These are phyloP conservation scores for Rhododendron williamsianum DNA, from an alignment of 148 eudicot species.

Conservation along the genomic window DNA sequence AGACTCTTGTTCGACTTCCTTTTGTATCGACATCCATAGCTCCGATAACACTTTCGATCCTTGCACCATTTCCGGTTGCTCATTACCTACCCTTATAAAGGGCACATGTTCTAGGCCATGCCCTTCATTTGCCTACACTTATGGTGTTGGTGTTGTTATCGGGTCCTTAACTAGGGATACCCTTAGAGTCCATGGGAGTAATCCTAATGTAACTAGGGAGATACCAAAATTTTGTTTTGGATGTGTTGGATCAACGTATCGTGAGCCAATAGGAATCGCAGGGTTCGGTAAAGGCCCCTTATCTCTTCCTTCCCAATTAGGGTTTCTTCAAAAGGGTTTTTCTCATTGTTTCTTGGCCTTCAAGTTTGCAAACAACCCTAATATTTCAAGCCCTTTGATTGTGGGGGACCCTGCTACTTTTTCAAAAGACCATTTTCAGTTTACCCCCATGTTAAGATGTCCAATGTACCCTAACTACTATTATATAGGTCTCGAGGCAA, in stretches of 20 bases:
- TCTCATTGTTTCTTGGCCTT: conserved; percentile 52
- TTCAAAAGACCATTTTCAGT: conserved; percentile 38
- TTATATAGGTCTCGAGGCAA: conserved; percentile 46
- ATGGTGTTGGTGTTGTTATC: conserved; percentile 35
- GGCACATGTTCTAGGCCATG: conserved; percentile 56
- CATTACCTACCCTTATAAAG: conserved; percentile 31
- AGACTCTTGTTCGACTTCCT: conserved; percentile 38
- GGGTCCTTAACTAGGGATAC: conserved; percentile 50
- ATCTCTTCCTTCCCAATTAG: conserved; percentile 60
- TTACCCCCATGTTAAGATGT: conserved; percentile 48
- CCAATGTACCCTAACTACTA: conserved; percentile 56
- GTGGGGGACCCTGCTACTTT: conserved; percentile 43
- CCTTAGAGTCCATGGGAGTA: conserved; percentile 31
- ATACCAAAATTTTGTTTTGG: conserved; percentile 41
- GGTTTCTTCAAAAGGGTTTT: conserved; percentile 49
- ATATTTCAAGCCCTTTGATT: conserved; percentile 48
- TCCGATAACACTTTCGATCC: conserved; percentile 47
- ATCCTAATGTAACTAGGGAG: conserved; percentile 19
- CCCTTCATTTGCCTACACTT: conserved; percentile 56
- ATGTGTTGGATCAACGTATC: conserved; percentile 43
- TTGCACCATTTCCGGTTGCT: conserved; percentile 50
- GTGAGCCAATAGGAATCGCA: conserved; percentile 58
- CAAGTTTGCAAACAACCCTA: conserved; percentile 57
- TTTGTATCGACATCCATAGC: conserved; percentile 47
- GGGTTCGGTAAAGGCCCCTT: conserved; percentile 59